Evolutionary conservation across 805 yeast genomes (phyloP).

Genomic region (Cyberlindnera japonica): DNA sequence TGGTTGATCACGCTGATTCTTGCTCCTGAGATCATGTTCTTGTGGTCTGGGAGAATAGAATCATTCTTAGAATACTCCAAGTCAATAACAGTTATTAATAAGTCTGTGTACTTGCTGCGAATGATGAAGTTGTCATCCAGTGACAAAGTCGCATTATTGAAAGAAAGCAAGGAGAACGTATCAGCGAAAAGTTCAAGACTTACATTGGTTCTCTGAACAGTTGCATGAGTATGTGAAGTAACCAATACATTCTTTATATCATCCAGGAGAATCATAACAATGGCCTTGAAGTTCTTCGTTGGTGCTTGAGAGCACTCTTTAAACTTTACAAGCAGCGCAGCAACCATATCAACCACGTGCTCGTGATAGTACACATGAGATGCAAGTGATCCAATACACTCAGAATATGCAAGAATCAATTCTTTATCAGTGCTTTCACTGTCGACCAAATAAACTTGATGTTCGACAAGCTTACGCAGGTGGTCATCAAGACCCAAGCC

Average conservation of each 20-base stretch:
- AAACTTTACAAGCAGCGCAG: constrained; percentile 52
- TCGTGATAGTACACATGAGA: constrained; percentile 81
- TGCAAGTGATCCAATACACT: constrained; percentile 65
- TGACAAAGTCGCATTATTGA: constrained; percentile 1
- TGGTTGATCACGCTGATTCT: constrained; percentile 20
- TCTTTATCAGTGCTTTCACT: constrained; percentile 22
- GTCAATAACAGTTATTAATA: constrained; percentile 17
- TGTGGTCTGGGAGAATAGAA: constrained; percentile 16
- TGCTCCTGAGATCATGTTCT: constrained; percentile 20
- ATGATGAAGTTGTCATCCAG: constrained; percentile 8
- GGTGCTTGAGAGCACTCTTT: constrained; percentile 23
- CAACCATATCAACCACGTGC: constrained; percentile 78
- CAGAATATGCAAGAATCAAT: constrained; percentile 43
- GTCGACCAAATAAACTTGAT: constrained; percentile 37
- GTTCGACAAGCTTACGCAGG: constrained; percentile 51
- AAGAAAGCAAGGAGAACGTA: constrained; percentile 19
- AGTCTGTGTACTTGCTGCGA: constrained; percentile 18
- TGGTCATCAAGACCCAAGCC: constrained; percentile 85
- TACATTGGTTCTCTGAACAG: constrained; percentile 25
- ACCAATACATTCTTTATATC: constrained; percentile 17
- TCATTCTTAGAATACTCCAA: constrained; percentile 22
- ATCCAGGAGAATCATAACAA: constrained; percentile 15
- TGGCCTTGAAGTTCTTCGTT: not conserved
- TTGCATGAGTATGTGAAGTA: constrained; percentile 15
- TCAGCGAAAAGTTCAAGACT: constrained; percentile 25